phyloP scores from a whole-genome alignment of 225 moss, liverwort and hornwort species.

The Ulota crispa region DNA sequence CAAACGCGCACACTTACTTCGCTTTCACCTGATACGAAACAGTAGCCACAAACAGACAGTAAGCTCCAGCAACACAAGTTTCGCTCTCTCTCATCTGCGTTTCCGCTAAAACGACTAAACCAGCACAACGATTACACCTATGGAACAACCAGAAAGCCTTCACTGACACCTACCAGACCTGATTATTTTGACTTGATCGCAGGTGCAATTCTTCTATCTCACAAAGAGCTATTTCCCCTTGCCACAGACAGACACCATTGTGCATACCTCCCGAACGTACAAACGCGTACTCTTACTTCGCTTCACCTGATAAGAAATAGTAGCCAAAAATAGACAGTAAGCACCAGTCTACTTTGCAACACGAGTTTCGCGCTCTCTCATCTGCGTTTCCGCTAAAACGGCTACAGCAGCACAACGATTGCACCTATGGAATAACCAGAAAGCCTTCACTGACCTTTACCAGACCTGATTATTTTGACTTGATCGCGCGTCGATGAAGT shows the following conservation, averaged over 20 bases:
- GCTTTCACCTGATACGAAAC: neutral
- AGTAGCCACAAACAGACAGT: neutral
- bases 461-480: constrained; percentile 3
- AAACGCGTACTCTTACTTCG: neutral
- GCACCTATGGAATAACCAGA: neutral
- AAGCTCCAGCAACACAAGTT: neutral
- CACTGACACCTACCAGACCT: neutral
- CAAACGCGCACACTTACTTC: neutral
- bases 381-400: neutral
- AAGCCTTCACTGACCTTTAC: neutral
- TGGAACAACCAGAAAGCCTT: neutral
- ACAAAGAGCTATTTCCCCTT: neutral
- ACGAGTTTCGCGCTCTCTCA: constrained; percentile 5
- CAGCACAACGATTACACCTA: constrained; percentile 7
- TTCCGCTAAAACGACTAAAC: neutral
- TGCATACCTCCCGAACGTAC: neutral
- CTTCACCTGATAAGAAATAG: neutral
- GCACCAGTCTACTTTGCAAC: neutral
- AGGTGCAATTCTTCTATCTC: constrained; percentile 12
- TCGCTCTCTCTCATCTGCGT: constrained; percentile 1
- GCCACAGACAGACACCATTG: neutral
- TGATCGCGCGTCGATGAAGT: neutral
- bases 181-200: neutral
- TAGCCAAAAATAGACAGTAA: neutral
- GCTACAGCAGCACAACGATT: neutral